These are phyloP conservation scores for Talaromyces atroroseus DNA, from an alignment of 2,329 filamentous ascomycete species.

Conservation along the genomic window DNA sequence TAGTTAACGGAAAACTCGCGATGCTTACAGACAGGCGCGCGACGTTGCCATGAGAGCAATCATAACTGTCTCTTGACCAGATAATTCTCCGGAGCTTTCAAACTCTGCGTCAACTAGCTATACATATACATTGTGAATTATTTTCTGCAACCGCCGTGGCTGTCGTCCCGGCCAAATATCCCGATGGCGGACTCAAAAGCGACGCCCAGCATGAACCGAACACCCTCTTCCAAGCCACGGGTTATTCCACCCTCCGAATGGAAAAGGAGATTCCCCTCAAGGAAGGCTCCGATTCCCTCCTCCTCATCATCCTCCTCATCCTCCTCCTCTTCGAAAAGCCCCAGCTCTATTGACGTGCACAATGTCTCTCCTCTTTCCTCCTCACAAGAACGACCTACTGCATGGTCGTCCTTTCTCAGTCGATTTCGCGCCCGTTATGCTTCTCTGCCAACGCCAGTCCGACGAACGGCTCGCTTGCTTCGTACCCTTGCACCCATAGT, in stretches of 20 bases:
- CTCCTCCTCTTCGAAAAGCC: neutral
- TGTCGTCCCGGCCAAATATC: neutral
- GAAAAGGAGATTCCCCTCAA: conserved; percentile 13
- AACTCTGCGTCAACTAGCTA: neutral
- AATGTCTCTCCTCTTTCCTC: neutral
- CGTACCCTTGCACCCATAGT: conserved; percentile 28
- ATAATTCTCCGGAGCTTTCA: neutral
- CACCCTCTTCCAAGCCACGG: conserved; percentile 14
- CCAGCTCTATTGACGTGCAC: neutral
- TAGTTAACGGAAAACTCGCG: neutral
- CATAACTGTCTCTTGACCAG: neutral
- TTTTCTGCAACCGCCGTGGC: neutral
- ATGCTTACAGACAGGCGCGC: neutral
- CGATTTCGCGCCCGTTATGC: conserved; percentile 25
- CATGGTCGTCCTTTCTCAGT: conserved; percentile 19
- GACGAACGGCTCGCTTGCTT: conserved; percentile 22
- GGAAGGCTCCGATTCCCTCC: neutral
- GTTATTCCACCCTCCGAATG: conserved; percentile 19
- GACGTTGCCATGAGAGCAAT: neutral
- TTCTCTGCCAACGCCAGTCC: conserved; percentile 23
- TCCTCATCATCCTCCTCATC: neutral
- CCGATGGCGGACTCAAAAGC: conserved; percentile 11
- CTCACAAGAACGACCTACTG: conserved; percentile 9
- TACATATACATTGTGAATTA: neutral
- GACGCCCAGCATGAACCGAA: conserved; percentile 4